Base-by-base conservation (phyloP, 2,329 filamentous ascomycete genomes). In the Scedosporium boydii region DNA sequence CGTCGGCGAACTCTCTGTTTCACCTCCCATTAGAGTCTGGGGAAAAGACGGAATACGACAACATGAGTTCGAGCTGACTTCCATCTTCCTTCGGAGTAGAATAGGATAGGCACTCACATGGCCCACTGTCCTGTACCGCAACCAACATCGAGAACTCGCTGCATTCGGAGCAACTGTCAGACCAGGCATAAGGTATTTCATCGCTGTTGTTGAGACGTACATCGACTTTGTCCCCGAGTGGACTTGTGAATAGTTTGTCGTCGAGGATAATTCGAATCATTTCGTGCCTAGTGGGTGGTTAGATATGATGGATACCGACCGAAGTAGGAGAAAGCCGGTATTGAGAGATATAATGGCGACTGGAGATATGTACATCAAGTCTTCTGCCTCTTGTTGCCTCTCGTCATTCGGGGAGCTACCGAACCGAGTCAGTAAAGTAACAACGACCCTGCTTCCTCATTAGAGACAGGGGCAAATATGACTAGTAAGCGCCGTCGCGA, bases 91-190 rank as follows among this genome's bases (percentile, higher is more conserved):
- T 10, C 7, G 29, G 29, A 34, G 12, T 18, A 38, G n/a, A 27
- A 18, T 6, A 18, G 48, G 27, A 53, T 23, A 6, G 29, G 26
- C 18, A 61, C 62, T 26, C 64, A 68, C 65, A 76, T 74, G 38
- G 74, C 71, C 74, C 74, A 76, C 26, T 73, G 72, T 65, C 74
- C 74, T 26, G 74, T 74, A 55, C 74, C 74, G 3, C 71, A 73
- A 53, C 74, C 74, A 14, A 75, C 46, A 42, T 76, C 73, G 0
- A 76, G 69, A 6, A 72, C 70, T 38, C 65, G 69, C 67, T 71
- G 42, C 16, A 53, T 51, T n/a, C n/a, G 64, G 44, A 14, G n/a
- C 18, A 34, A 12, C 10, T 10, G 29, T 42, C 16, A 62, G 18
- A 4, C 12, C 12, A 10, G n/a, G 14, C 44, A 38, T 9, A 10